Evolutionary conservation across 768 basidiomycete genomes (phyloP).

Genomic region (Termitomyces sp.): DNA sequence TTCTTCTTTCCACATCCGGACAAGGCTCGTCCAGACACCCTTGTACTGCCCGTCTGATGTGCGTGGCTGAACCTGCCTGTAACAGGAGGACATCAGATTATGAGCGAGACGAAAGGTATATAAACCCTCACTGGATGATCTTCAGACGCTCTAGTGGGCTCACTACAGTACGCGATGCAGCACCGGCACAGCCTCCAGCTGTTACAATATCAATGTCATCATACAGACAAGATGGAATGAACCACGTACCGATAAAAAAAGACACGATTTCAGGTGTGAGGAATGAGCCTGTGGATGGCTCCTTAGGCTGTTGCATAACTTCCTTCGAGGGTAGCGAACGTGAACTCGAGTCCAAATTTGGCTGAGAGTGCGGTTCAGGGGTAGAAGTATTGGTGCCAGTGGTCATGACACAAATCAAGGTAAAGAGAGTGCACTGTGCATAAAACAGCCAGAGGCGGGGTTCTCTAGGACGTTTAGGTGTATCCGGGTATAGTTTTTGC

Average conservation of each 20-base stretch:
- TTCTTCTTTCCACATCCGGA: constrained; percentile 91
- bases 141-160: constrained; percentile 90
- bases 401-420: constrained; percentile 8
- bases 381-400: constrained; percentile 7
- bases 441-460: constrained; percentile 9
- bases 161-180: constrained; percentile 86
- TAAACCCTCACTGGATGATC: constrained; percentile 81
- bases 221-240: not conserved
- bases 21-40: constrained; percentile 80
- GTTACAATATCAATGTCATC: constrained; percentile 8
- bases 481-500: constrained; percentile 13
- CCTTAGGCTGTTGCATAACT: constrained; percentile 7
- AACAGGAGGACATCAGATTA: constrained; percentile 1
- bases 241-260: constrained; percentile 37
- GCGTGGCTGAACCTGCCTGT: constrained; percentile 88
- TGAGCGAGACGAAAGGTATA: constrained; percentile 2
- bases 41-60: constrained; percentile 63
- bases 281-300: constrained; percentile 14
- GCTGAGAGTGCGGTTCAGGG: constrained; percentile 1
- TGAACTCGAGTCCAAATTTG: constrained; percentile 4
- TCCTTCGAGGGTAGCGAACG: not conserved
- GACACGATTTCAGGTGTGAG: constrained; percentile 34
- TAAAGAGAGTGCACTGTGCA: constrained; percentile 11
- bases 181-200: constrained; percentile 57
- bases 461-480: constrained; percentile 3